phyloP scores from a whole-genome alignment of 345 rosid genomes.

The Gossypium raimondii region DNA sequence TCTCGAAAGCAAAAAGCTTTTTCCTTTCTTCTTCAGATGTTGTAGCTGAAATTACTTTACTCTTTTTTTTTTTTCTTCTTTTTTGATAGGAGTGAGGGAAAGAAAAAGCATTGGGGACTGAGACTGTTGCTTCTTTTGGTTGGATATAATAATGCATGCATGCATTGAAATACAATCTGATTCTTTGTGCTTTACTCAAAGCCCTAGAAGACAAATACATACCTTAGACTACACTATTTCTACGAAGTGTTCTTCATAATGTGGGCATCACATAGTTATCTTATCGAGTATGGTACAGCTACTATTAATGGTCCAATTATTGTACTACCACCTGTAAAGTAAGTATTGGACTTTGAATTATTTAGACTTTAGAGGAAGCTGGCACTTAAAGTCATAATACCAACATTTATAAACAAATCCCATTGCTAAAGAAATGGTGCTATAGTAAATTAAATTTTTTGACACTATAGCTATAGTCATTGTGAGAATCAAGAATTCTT shows the following conservation, averaged over 20 bases:
- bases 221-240: not conserved
- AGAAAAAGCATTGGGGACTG: too few relatives aligned
- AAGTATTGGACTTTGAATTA: not conserved
- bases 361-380: not conserved
- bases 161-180: not conserved
- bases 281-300: not conserved
- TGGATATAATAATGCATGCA: too few relatives aligned
- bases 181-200: not conserved
- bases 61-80: too few relatives aligned
- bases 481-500: too few relatives aligned
- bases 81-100: too few relatives aligned
- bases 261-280: not conserved
- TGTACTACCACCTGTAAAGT: not conserved
- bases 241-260: not conserved
- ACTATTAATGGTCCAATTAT: not conserved
- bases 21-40: not conserved
- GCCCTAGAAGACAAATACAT: not conserved
- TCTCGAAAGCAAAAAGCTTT: slow-evolving; percentile 4
- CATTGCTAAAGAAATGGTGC: too few relatives aligned
- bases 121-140: not conserved
- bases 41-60: too few relatives aligned
- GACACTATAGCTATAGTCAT: too few relatives aligned
- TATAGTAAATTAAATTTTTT: too few relatives aligned
- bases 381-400: not conserved
- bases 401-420: not conserved